Percentiles rank a stretch among this genome's conserved stretches.
Evolutionary conservation across 1,139 yeast species (phyloP).

Genomic region (Yamadazyma dendronema): DNA sequence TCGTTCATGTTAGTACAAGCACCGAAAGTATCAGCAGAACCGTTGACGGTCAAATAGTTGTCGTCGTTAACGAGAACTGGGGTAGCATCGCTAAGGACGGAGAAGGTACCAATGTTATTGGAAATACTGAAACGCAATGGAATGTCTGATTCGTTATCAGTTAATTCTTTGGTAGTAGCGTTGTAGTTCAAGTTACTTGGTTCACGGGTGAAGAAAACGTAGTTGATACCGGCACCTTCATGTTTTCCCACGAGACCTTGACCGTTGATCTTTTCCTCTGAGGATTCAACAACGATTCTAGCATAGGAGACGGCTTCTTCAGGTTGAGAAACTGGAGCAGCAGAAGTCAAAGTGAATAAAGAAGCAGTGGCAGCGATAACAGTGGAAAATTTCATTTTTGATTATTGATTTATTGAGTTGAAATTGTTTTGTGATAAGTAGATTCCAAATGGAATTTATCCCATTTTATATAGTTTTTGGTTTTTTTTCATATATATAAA

Average conservation of each 20-base stretch:
- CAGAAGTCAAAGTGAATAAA: slow-evolving; percentile 16
- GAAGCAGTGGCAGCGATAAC: slow-evolving; percentile 15
- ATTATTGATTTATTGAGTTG: slow-evolving; percentile 4
- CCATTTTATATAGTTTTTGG: too few species aligned
- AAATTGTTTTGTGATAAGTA: not conserved
- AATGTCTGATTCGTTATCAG: slow-evolving; percentile 3
- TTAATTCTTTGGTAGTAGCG: not conserved
- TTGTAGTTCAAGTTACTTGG: slow-evolving; percentile 11
- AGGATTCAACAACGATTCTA: slow-evolving; percentile 3
- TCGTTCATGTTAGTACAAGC: slow-evolving; percentile 43
- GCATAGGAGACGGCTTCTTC: slow-evolving; percentile 1
- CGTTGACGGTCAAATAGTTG: slow-evolving; percentile 27
- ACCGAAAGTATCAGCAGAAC: slow-evolving; percentile 30
- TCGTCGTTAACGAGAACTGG: not conserved
- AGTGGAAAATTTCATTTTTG: slow-evolving; percentile 19
- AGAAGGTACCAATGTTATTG: slow-evolving; percentile 13
- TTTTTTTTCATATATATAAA: too few species aligned
- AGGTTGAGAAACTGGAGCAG: slow-evolving; percentile 13
- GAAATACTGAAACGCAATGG: slow-evolving; percentile 8
- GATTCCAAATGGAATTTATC: not conserved
- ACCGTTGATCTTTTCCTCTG: slow-evolving; percentile 17
- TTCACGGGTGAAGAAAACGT: slow-evolving; percentile 33
- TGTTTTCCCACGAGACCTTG: slow-evolving; percentile 35
- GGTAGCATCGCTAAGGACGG: slow-evolving; percentile 13
- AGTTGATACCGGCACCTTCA: slow-evolving; percentile 59